Evolutionary conservation across 768 basidiomycete genomes (phyloP).

Genomic region (Mrakia blollopis): DNA sequence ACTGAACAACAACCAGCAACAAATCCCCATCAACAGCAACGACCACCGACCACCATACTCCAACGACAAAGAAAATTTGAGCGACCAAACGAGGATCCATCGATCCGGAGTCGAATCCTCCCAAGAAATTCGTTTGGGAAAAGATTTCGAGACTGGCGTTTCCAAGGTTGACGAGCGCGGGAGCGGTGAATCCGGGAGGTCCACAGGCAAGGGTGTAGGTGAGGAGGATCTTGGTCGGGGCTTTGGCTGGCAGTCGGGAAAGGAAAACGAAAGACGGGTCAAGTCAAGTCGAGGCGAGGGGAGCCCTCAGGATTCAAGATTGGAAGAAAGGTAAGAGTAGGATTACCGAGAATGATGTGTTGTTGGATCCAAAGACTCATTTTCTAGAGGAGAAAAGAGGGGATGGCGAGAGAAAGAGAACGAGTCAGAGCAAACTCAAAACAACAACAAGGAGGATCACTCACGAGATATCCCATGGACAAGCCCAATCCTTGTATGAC

Average conservation of each 20-base stretch:
- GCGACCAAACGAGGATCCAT: neutral
- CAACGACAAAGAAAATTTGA: neutral
- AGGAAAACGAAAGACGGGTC: neutral
- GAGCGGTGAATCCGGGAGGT: constrained; percentile 32
- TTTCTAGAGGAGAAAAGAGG: neutral
- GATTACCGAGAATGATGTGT: constrained; percentile 16
- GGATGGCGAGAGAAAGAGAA: neutral
- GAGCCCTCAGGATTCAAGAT: no score
- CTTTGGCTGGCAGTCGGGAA: neutral
- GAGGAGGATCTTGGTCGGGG: constrained; percentile 22
- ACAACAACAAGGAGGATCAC: no score
- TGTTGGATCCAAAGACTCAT: constrained; percentile 30
- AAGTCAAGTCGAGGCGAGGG: no score
- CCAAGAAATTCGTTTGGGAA: constrained; percentile 7
- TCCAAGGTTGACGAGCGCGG: constrained; percentile 27
- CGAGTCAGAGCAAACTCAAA: neutral
- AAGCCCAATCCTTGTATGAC: constrained; percentile 29
- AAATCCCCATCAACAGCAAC: constrained; percentile 24
- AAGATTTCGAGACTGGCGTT: constrained; percentile 4
- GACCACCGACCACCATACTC: constrained; percentile 19
- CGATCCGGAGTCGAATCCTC: neutral
- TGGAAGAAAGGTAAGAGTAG: neutral
- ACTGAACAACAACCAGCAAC: neutral
- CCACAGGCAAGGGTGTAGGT: constrained; percentile 31
- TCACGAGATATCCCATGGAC: constrained; percentile 27